These are phyloP conservation scores for Silene conica DNA, from an alignment of 148 eudicot species.

Conservation along the genomic window DNA sequence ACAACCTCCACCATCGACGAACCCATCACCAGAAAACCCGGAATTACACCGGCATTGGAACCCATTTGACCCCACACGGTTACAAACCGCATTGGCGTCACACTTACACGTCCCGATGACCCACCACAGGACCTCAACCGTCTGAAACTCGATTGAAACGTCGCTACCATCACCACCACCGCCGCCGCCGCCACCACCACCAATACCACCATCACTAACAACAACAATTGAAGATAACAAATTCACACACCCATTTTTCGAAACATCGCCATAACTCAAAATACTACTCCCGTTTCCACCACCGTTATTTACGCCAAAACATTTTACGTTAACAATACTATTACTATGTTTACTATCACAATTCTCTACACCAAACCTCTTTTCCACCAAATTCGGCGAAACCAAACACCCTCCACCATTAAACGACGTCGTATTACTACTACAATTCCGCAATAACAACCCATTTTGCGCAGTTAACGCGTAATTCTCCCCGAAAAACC, in stretches of 20 bases:
- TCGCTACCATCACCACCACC: constrained; percentile 17
- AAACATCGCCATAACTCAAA: constrained; percentile 24
- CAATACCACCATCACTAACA: constrained; percentile 26
- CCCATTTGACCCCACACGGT: constrained; percentile 19
- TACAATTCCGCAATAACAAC: constrained; percentile 45
- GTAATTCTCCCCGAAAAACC: constrained; percentile 34
- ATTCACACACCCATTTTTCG: constrained; percentile 27
- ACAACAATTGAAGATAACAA: constrained; percentile 50
- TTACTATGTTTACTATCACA: constrained; percentile 9
- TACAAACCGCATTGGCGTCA: constrained; percentile 37
- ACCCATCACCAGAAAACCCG: constrained; percentile 80
- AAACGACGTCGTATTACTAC: neutral
- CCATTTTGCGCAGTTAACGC: constrained; percentile 44
- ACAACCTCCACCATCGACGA: constrained; percentile 53
- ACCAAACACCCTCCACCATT: constrained; percentile 34
- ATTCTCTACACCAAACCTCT: constrained; percentile 26
- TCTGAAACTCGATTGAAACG: constrained; percentile 41
- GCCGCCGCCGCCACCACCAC: constrained; percentile 31
- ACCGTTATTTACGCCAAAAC: constrained; percentile 27
- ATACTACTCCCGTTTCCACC: constrained; percentile 1
- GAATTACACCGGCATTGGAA: constrained; percentile 55
- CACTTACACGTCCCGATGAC: constrained; percentile 45
- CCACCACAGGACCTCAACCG: constrained; percentile 71
- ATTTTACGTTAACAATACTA: constrained; percentile 23
- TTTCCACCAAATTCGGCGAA: constrained; percentile 28